Evolutionary conservation across 768 basidiomycete species (phyloP).

Genomic region (Naganishia randhawae): DNA sequence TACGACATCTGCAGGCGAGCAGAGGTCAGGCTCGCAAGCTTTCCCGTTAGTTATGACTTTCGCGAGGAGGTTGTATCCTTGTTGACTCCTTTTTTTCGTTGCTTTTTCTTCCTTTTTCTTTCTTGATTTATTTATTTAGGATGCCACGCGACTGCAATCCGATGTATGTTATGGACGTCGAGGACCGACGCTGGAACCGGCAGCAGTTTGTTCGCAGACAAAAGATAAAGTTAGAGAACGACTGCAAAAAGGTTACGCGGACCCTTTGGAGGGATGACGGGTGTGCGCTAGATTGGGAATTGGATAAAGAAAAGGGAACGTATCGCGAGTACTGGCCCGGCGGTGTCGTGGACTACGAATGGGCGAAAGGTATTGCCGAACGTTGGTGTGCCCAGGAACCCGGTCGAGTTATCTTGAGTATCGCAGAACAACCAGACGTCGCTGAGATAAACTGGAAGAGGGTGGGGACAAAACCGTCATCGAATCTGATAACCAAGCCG

Average conservation of each 20-base stretch:
- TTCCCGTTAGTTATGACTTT: neutral
- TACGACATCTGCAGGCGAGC: neutral
- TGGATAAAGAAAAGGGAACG: neutral
- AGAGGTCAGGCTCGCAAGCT: neutral
- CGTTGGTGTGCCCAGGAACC: neutral
- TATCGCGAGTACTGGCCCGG: conserved; percentile 12
- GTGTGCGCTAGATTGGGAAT: conserved; percentile 12
- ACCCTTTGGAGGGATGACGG: conserved; percentile 24
- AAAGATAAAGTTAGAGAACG: neutral
- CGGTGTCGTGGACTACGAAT: neutral
- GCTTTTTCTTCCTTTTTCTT: neutral
- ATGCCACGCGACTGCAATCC: neutral
- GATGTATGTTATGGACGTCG: neutral
- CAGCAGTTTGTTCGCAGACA: neutral
- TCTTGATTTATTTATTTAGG: neutral
- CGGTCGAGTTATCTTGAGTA: neutral
- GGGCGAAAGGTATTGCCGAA: neutral
- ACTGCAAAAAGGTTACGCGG: neutral
- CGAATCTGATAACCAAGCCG: neutral
- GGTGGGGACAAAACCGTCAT: neutral
- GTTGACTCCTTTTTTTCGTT: neutral
- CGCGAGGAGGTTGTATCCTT: neutral
- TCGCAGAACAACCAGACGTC: neutral
- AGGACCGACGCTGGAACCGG: neutral
- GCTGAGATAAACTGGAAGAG: neutral